phyloP scores from a whole-genome alignment of 2,329 filamentous ascomycete species.

The Venturia carpophila region DNA sequence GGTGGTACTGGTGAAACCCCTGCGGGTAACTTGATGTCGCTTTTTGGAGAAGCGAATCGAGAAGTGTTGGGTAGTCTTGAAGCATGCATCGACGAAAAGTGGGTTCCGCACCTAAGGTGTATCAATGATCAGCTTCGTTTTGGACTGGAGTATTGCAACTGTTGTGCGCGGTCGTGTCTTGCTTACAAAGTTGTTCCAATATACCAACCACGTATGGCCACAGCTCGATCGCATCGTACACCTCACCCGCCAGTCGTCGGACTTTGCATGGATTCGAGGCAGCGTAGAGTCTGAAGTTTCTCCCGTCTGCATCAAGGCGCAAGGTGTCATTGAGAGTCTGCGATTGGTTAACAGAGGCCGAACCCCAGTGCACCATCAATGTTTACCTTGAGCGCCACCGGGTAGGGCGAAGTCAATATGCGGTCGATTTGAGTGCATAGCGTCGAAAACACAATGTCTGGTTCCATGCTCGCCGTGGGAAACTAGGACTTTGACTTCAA shows the following conservation, averaged over 20 bases:
- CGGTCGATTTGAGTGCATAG: conserved; percentile 39
- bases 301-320: not conserved
- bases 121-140: too few species aligned
- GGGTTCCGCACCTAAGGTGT: not conserved
- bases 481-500: too few species aligned
- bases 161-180: too few species aligned
- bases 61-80: conserved; percentile 6
- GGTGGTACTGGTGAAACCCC: not conserved
- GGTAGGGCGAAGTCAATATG: conserved; percentile 42
- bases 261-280: conserved; percentile 15
- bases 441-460: not conserved
- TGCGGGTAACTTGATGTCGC: conserved; percentile 1
- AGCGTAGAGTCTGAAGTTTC: not conserved
- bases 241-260: not conserved
- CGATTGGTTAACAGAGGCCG: not conserved
- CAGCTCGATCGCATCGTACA: not conserved
- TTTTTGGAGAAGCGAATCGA: conserved; percentile 11
- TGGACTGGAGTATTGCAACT: too few species aligned
- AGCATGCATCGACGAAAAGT: conserved; percentile 2
- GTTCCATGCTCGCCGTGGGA: not conserved
- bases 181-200: conserved; percentile 8
- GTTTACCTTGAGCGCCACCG: conserved; percentile 43
- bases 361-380: conserved; percentile 23
- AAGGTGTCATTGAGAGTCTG: conserved; percentile 11
- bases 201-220: conserved; percentile 10